phyloP scores from a whole-genome alignment of 1,139 yeast genomes.

The Nakaseomyces kungkrabaensis region DNA sequence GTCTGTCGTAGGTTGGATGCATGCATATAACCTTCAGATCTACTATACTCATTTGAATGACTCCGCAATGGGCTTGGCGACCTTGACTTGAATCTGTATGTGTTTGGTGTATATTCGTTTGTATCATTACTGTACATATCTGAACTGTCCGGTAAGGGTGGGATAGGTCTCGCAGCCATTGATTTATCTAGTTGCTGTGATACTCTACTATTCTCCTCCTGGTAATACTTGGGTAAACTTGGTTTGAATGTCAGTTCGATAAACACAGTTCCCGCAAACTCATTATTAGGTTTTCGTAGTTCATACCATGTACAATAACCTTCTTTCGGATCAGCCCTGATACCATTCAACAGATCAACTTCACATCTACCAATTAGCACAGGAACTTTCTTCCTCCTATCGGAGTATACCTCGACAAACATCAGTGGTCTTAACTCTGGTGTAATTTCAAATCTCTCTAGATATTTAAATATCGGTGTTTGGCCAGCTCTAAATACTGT shows the following conservation, averaged over 20 bases:
- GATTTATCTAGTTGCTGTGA: slow-evolving; percentile 21
- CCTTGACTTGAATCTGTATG: background rate
- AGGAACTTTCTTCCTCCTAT: slow-evolving; percentile 79
- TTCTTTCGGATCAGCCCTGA: slow-evolving; percentile 52
- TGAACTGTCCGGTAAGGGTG: slow-evolving; percentile 29
- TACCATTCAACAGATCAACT: slow-evolving; percentile 66
- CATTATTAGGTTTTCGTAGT: slow-evolving; percentile 47
- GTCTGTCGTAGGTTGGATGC: slow-evolving; percentile 24
- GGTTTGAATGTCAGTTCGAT: slow-evolving; percentile 91
- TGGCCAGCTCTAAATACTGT: slow-evolving; percentile 80
- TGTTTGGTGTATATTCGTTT: slow-evolving; percentile 4
- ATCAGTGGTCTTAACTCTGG: slow-evolving; percentile 55
- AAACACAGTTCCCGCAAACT: slow-evolving; percentile 80
- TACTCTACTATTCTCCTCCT: slow-evolving; percentile 9
- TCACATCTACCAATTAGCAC: slow-evolving; percentile 77
- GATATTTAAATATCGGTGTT: slow-evolving; percentile 79
- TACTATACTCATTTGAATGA: background rate
- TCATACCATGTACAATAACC: slow-evolving; percentile 87
- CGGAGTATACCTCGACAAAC: slow-evolving; percentile 61
- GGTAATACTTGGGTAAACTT: slow-evolving; percentile 33
- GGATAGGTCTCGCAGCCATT: slow-evolving; percentile 30
- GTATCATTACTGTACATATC: slow-evolving; percentile 6
- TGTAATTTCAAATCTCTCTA: slow-evolving; percentile 55
- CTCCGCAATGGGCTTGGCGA: background rate
- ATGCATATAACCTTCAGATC: slow-evolving; percentile 19